phyloP scores from a whole-genome alignment of 768 basidiomycete species.

The Lentinula sp. region DNA sequence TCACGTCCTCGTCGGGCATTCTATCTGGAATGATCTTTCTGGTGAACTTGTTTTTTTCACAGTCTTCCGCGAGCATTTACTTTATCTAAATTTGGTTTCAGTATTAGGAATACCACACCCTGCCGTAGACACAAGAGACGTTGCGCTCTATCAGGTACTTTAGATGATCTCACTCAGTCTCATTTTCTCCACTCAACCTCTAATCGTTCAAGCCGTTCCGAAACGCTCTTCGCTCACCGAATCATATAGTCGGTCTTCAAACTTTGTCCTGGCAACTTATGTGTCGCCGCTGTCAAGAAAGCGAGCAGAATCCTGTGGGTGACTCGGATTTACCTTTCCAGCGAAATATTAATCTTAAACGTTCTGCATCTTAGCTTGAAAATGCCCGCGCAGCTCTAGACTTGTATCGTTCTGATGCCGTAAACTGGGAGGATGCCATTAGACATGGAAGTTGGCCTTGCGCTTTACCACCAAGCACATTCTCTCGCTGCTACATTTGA shows the following conservation, averaged over 20 bases:
- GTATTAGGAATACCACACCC: conserved; percentile 79
- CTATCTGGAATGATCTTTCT: conserved; percentile 76
- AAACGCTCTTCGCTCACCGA: conserved; percentile 58
- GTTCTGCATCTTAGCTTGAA: conserved; percentile 46
- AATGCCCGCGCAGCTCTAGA: conserved; percentile 63
- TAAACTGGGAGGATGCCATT: conserved; percentile 63
- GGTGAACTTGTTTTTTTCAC: conserved; percentile 33
- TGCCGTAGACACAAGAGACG: conserved; percentile 73
- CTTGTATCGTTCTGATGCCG: conserved; percentile 48
- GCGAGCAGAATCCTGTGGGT: conserved; percentile 67
- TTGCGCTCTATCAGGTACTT: conserved; percentile 63
- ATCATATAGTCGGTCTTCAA: conserved; percentile 66
- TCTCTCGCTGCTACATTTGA: conserved; percentile 72
- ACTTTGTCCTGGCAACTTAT: conserved; percentile 82
- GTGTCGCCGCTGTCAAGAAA: conserved; percentile 71
- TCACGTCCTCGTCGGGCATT: conserved; percentile 71
- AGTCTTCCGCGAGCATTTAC: conserved; percentile 7
- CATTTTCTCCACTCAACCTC: conserved; percentile 1
- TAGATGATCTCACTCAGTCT: too few relatives aligned
- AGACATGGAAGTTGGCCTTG: conserved; percentile 66
- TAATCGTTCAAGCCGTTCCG: conserved; percentile 53
- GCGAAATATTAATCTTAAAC: conserved; percentile 4
- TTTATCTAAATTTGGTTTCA: conserved; percentile 20
- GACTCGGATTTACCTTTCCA: background rate
- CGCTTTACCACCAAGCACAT: conserved; percentile 68